Percentiles rank a stretch among this genome's conserved stretches.
phyloP scores from a whole-genome alignment of 495 filamentous ascomycete species.

The Apiosordaria backusii region DNA sequence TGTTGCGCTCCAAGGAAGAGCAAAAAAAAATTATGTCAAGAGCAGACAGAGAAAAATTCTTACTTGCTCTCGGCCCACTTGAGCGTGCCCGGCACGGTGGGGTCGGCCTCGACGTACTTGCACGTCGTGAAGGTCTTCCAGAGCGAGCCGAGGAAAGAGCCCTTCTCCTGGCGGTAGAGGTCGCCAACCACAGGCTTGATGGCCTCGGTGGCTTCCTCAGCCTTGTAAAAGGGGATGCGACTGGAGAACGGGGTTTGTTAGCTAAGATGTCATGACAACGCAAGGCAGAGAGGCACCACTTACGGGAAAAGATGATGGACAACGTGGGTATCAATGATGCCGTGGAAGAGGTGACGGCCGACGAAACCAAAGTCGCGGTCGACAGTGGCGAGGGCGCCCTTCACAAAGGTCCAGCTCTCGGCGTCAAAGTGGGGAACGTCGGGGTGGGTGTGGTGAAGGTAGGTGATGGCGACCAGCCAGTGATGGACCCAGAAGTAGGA shows the following conservation, averaged over 20 bases:
- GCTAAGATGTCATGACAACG: not conserved
- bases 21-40: not conserved
- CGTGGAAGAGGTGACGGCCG: slow-evolving; percentile 78
- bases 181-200: slow-evolving; percentile 76
- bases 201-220: slow-evolving; percentile 79
- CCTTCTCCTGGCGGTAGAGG: slow-evolving; percentile 63
- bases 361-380: slow-evolving; percentile 87
- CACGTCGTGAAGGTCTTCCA: slow-evolving; percentile 34
- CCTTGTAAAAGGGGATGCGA: slow-evolving; percentile 84
- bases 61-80: slow-evolving; percentile 26
- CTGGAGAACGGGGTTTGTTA: slow-evolving; percentile 26
- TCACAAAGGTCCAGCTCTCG: slow-evolving; percentile 76
- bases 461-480: slow-evolving; percentile 87
- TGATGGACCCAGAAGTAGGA: slow-evolving; percentile 99
- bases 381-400: slow-evolving; percentile 81
- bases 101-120: slow-evolving; percentile 37
- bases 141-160: slow-evolving; percentile 37
- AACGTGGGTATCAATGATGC: slow-evolving; percentile 88
- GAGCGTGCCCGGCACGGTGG: slow-evolving; percentile 31
- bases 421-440: slow-evolving; percentile 74
- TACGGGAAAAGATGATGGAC: slow-evolving; percentile 75
- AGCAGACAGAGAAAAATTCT: no score
- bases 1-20: not conserved
- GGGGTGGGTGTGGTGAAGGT: slow-evolving; percentile 85
- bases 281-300: slow-evolving; percentile 7